Conservation (phyloP, 371 early-diverging fungal genomes). For the Batkoa obscura region DNA sequence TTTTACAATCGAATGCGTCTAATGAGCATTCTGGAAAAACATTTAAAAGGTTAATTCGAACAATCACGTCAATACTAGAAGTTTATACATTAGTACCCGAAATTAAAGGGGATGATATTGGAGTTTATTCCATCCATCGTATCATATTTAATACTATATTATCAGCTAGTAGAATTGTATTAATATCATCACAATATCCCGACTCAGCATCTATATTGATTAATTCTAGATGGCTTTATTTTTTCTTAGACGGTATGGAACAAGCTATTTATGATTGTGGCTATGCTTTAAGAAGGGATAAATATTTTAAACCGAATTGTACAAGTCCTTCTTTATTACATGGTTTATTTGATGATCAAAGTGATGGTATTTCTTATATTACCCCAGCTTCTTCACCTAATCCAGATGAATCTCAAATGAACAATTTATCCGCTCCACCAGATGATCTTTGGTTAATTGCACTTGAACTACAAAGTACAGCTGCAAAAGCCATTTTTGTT, state of each 20-base stretch:
- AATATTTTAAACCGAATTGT: too few species aligned
- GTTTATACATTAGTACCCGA: not conserved
- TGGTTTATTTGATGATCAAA: too few species aligned
- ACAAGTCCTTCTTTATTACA: not conserved
- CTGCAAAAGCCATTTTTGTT: not conserved
- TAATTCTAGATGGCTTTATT: not conserved
- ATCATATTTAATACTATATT: not conserved
- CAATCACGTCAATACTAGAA: not conserved
- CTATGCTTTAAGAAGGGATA: not conserved
- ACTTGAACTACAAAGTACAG: not conserved
- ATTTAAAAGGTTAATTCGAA: not conserved
- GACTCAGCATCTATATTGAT: not conserved
- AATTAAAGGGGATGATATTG: not conserved
- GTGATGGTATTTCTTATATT: not conserved
- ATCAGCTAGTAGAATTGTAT: not conserved
- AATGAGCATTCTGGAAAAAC: not conserved
- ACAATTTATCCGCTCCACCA: not conserved
- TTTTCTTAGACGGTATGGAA: not conserved
- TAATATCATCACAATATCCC: not conserved
- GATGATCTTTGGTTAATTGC: not conserved
- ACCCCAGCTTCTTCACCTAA: not conserved
- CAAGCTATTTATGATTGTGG: constrained; percentile 1
- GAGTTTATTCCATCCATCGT: not conserved
- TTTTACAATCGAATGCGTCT: not conserved
- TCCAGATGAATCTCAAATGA: not conserved